A percentile compares a stretch with the other conserved stretches of the same genome.
These are phyloP conservation scores for Leccinum truebloodii DNA, from an alignment of 768 basidiomycete genomes.

Conservation along the genomic window DNA sequence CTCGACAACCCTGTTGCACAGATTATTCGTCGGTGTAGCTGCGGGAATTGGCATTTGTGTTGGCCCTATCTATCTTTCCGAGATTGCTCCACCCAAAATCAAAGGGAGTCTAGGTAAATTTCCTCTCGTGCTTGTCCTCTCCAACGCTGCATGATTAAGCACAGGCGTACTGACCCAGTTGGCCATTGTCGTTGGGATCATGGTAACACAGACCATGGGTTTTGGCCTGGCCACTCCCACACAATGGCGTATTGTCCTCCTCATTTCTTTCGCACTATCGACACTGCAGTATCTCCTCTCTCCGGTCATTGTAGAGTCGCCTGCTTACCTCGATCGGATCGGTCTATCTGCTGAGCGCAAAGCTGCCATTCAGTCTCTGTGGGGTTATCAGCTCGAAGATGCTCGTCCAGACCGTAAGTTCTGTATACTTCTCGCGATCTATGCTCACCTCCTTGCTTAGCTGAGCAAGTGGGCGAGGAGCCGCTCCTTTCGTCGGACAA, in stretches of 20 bases:
- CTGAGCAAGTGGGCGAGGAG: slow-evolving; percentile 29
- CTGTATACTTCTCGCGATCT: neutral
- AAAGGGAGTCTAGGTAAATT: slow-evolving; percentile 69
- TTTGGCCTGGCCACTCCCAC: slow-evolving; percentile 65
- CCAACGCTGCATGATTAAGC: neutral
- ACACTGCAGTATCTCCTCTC: slow-evolving; percentile 57
- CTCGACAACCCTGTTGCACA: slow-evolving; percentile 25
- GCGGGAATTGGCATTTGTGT: slow-evolving; percentile 76
- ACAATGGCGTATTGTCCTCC: slow-evolving; percentile 70
- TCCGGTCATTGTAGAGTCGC: slow-evolving; percentile 64
- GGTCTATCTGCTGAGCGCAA: slow-evolving; percentile 53
- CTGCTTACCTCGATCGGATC: slow-evolving; percentile 59
- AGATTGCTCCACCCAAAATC: slow-evolving; percentile 77
- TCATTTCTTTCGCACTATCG: slow-evolving; percentile 59
- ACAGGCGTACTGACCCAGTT: slow-evolving; percentile 80
- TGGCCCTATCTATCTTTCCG: slow-evolving; percentile 83
- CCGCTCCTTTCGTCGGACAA: slow-evolving; percentile 25
- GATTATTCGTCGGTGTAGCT: slow-evolving; percentile 67
- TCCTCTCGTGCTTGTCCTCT: neutral
- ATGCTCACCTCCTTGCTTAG: slow-evolving; percentile 16
- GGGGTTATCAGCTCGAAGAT: slow-evolving; percentile 44
- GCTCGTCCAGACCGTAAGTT: slow-evolving; percentile 29
- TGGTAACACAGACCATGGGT: slow-evolving; percentile 81
- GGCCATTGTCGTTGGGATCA: slow-evolving; percentile 81
- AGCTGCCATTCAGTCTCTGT: slow-evolving; percentile 47